phyloP scores from a whole-genome alignment of 257 asterid species.

The Jacaranda mimosifolia region DNA sequence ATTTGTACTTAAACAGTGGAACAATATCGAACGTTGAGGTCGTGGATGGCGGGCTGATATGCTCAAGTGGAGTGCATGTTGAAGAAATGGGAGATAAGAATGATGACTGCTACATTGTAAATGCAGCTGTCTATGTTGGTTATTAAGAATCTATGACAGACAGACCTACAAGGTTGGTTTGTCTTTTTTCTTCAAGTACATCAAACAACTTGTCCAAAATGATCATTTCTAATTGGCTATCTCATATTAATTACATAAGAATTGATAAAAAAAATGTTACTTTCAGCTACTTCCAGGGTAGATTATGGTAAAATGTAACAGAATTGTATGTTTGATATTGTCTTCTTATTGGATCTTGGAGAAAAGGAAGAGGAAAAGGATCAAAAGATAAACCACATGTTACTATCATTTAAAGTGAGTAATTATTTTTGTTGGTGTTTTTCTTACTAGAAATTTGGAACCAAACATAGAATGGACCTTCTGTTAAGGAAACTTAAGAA shows the following conservation, averaged over 20 bases:
- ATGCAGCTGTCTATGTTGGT: constrained; percentile 97
- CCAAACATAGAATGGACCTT: not conserved
- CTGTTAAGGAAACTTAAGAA: not conserved
- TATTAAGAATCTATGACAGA: constrained; percentile 49
- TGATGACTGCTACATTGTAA: constrained; percentile 90
- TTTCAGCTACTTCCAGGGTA: not conserved
- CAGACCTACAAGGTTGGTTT: constrained; percentile 41
- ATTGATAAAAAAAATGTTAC: not conserved
- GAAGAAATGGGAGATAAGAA: constrained; percentile 98
- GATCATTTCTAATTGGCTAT: not conserved
- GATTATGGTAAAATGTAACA: not conserved
- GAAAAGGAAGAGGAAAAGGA: too few species aligned
- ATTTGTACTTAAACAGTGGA: constrained; percentile 59
- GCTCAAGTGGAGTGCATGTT: constrained; percentile 93
- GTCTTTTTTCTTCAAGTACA: not conserved
- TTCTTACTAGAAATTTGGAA: too few species aligned
- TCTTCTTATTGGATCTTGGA: not conserved
- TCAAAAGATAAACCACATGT: too few species aligned
- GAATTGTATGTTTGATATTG: not conserved
- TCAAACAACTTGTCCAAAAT: not conserved
- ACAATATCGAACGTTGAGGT: constrained; percentile 79
- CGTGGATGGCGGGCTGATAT: constrained; percentile 88
- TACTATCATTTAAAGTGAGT: too few species aligned
- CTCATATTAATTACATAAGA: not conserved
- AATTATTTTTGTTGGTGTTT: too few species aligned